A percentile compares a stretch with the other conserved stretches of the same genome.
These are phyloP conservation scores for Lepidium didymum DNA, from an alignment of 345 rosid species.

Conservation along the genomic window DNA sequence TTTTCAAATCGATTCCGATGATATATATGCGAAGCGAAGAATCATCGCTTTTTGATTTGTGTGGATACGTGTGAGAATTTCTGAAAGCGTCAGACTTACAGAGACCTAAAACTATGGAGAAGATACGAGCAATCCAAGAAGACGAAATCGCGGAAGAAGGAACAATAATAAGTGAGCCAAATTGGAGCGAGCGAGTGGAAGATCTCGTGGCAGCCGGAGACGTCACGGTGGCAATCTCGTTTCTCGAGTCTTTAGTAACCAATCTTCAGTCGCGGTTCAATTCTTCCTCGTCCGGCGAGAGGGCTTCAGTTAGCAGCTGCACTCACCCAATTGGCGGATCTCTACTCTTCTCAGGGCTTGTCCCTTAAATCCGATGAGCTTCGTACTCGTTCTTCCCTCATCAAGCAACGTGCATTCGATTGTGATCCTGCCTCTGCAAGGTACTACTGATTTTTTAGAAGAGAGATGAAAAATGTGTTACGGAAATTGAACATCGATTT, in stretches of 20 bases:
- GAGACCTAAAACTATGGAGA: conserved; percentile 22
- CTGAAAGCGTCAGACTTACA: conserved; percentile 7
- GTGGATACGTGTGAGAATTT: conserved; percentile 16
- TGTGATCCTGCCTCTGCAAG: conserved; percentile 26
- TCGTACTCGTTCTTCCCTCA: conserved; percentile 47
- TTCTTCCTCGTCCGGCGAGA: conserved; percentile 18
- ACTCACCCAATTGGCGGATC: conserved; percentile 51
- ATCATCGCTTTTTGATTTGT: conserved; percentile 1
- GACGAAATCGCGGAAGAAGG: conserved; percentile 11
- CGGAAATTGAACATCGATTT: background rate
- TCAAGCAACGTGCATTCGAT: conserved; percentile 36
- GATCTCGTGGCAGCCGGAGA: conserved; percentile 66
- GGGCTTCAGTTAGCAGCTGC: conserved; percentile 54
- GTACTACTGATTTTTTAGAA: conserved; percentile 19
- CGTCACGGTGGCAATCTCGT: conserved; percentile 51
- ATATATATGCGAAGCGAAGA: conserved; percentile 4
- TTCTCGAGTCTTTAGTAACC: conserved; percentile 52
- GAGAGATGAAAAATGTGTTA: background rate
- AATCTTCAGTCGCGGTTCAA: conserved; percentile 27
- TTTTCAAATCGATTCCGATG: background rate
- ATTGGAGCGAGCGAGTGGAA: conserved; percentile 86
- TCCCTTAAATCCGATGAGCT: conserved; percentile 74
- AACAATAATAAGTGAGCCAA: background rate
- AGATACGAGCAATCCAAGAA: conserved; percentile 1
- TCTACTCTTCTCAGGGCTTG: conserved; percentile 64